These are phyloP conservation scores for Naumovozyma dairenensis DNA, from an alignment of 805 yeast species.

Conservation along the genomic window DNA sequence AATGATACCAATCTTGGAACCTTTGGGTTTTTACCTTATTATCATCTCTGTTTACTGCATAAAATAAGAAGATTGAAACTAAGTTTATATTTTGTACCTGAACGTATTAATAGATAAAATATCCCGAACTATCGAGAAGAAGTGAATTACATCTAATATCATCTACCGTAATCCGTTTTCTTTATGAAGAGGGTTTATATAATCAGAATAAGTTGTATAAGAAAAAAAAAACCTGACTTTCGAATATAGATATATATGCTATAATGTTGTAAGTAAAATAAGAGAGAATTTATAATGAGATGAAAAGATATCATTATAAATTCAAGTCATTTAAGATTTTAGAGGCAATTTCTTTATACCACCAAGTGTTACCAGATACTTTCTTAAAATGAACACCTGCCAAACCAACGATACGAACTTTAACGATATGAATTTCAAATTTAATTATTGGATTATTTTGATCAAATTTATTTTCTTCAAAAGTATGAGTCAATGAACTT, in stretches of 20 bases:
- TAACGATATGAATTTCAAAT: slow-evolving; percentile 86
- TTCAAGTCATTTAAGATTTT: slow-evolving; percentile 68
- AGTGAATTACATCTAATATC: no score
- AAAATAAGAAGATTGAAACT: not conserved
- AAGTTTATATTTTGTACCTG: no score
- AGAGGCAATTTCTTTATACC: slow-evolving; percentile 83
- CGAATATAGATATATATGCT: not conserved
- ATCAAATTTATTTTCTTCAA: slow-evolving; percentile 5
- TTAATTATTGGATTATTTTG: slow-evolving; percentile 54
- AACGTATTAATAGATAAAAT: no score
- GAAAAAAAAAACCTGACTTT: no score
- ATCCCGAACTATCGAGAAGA: no score
- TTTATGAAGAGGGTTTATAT: no score
- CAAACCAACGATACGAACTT: slow-evolving; percentile 81
- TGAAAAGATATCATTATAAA: slow-evolving; percentile 30
- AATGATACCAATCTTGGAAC: no score
- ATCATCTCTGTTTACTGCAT: no score
- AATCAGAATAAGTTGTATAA: no score
- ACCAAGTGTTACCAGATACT: slow-evolving; percentile 89
- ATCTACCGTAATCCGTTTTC: no score
- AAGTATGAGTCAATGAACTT: not conserved
- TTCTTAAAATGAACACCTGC: slow-evolving; percentile 95
- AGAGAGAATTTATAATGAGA: not conserved
- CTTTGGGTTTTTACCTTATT: no score
- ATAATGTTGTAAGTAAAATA: not conserved